Percentiles rank a stretch among this genome's conserved stretches.
These are phyloP conservation scores for Mentha longifolia DNA, from an alignment of 257 asterid species.

Conservation along the genomic window DNA sequence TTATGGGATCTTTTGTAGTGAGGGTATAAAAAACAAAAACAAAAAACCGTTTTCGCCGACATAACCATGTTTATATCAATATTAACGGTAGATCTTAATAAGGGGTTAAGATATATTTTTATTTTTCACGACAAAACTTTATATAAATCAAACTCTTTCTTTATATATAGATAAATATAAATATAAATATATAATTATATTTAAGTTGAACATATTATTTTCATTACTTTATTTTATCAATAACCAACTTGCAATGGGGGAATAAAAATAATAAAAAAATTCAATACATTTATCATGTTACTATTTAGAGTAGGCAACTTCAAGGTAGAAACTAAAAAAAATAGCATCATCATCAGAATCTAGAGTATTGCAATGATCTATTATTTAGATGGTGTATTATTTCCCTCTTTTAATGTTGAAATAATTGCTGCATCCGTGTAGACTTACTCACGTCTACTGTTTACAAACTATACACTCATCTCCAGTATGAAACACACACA, in stretches of 20 bases:
- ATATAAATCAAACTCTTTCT: no score
- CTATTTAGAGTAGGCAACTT: slow-evolving; percentile 6
- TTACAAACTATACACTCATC: slow-evolving; percentile 1
- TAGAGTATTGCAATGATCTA: slow-evolving; percentile 10
- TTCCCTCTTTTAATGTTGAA: slow-evolving; percentile 13
- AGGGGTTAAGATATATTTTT: no score
- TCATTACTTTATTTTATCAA: slow-evolving; percentile 12
- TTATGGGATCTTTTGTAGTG: slow-evolving; percentile 38
- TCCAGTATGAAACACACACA: neutral
- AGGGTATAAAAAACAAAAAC: slow-evolving; percentile 47
- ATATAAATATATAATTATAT: no score
- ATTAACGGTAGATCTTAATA: no score
- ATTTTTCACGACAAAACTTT: no score
- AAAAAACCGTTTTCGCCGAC: slow-evolving; percentile 36
- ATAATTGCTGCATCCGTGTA: slow-evolving; percentile 22
- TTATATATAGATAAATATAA: neutral
- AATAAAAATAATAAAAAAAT: neutral
- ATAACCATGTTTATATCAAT: neutral
- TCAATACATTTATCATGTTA: neutral
- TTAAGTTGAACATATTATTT: neutral
- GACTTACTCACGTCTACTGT: neutral
- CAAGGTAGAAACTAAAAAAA: neutral
- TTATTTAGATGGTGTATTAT: slow-evolving; percentile 17
- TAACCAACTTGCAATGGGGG: slow-evolving; percentile 16
- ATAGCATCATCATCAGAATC: slow-evolving; percentile 7